Evolutionary conservation across 169 alveolate genomes (phyloP), one percentile per base, ranked within the genome.

Genomic region (Plasmodium inui): DNA sequence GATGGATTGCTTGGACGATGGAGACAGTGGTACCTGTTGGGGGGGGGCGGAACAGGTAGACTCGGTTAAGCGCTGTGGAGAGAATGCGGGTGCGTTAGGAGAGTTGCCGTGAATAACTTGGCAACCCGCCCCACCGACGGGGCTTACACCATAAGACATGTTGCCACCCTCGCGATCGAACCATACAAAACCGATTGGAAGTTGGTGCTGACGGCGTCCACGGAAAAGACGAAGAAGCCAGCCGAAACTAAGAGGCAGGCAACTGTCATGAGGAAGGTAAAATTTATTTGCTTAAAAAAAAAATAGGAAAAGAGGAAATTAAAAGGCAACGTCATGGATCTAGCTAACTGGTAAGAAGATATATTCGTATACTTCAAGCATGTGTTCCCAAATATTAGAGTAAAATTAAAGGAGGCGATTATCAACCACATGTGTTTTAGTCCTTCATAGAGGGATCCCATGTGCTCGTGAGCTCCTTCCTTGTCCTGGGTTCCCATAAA

Each of bases 251-350:
- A 17, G 10, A 76, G 55, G 55, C 93, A 86, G 57, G 93, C 79
- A 19, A 39, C 19, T 8, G 37, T 86, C 93, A 86, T 86, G 28
- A 76, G 22, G 17, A 73, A 37, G 67, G 79, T 86, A 57, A 86
- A 86, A 37, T 86, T 73, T 19, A 86, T 86, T 76, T 86, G 93
- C 67, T 86, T 86, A 44, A 86, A 86, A 76, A 76, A 86, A 86
- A 86, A 86, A 30, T 86, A 86, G 28, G 93, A 86, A 41, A 86
- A 86, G 4, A 86, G 44, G 41, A 86, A 86, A 53, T 86, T 86
- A 22, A 86, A 86, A 50, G 93, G 93, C 61, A 86, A 22, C 26
- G 93, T 86, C 93, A 86, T 86, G 41, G 93, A 86, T 86, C 93
- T 86, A 17, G 93, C 80, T 76, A 86, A 72, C 70, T 86, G 93